A percentile compares a stretch with the other conserved stretches of the same genome.
These are phyloP conservation scores for Begonia fuchsioides DNA, from an alignment of 306 rosid species.

Conservation along the genomic window DNA sequence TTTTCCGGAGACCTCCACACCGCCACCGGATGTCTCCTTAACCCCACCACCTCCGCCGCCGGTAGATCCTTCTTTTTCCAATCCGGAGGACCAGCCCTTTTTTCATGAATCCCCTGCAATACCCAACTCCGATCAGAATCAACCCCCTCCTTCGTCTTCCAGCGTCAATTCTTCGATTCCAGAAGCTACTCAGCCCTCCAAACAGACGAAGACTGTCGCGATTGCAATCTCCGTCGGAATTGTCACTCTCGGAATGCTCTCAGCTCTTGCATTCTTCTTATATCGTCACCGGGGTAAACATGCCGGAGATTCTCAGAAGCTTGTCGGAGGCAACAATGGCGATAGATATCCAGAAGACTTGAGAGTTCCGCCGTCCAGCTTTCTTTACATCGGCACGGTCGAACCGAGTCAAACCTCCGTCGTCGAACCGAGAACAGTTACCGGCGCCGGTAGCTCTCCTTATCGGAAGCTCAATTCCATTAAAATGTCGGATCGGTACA, in stretches of 20 bases:
- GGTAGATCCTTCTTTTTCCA: slow-evolving; percentile 15
- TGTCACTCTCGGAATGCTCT: slow-evolving; percentile 85
- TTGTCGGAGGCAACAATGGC: slow-evolving; percentile 25
- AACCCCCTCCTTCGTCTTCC: slow-evolving; percentile 21
- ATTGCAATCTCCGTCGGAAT: slow-evolving; percentile 80
- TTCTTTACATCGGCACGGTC: slow-evolving; percentile 80
- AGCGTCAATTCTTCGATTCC: slow-evolving; percentile 45
- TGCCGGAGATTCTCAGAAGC: slow-evolving; percentile 46
- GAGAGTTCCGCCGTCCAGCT: slow-evolving; percentile 44
- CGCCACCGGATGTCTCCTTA: slow-evolving; percentile 31
- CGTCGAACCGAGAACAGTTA: slow-evolving; percentile 9
- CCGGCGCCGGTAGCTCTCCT: slow-evolving; percentile 39
- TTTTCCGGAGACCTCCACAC: slow-evolving; percentile 47
- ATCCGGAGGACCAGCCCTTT: slow-evolving; percentile 39
- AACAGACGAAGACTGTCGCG: slow-evolving; percentile 60
- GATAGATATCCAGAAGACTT: slow-evolving; percentile 27
- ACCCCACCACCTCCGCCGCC: slow-evolving; percentile 30
- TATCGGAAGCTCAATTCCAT: slow-evolving; percentile 55
- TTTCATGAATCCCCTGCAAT: slow-evolving; percentile 55
- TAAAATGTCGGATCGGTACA: slow-evolving; percentile 71
- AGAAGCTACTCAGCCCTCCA: slow-evolving; percentile 50
- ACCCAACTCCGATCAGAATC: slow-evolving; percentile 38
- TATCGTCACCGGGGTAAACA: slow-evolving; percentile 69
- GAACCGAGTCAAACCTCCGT: slow-evolving; percentile 39
- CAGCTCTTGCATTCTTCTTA: slow-evolving; percentile 73